A percentile compares a stretch with the other conserved stretches of the same genome.
phyloP scores from a whole-genome alignment of 495 filamentous ascomycete species.

The Penicillium roqueforti region DNA sequence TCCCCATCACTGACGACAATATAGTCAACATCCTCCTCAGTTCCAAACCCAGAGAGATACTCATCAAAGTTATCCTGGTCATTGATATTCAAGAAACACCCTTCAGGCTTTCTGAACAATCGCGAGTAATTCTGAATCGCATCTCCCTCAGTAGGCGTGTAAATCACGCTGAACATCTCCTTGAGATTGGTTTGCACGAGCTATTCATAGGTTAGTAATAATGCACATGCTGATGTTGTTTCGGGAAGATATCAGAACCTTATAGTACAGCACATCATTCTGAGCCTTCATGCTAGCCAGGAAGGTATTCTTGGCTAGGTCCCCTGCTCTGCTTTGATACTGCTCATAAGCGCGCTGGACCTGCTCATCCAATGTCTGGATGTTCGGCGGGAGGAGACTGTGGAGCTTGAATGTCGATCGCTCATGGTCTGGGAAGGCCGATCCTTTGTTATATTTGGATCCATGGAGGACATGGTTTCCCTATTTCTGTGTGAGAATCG shows the following conservation, averaged over 20 bases:
- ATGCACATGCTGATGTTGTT: background rate
- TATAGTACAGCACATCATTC: constrained; percentile 50
- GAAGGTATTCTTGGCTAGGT: constrained; percentile 77
- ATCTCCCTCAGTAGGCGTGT: constrained; percentile 89
- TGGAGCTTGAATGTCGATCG: constrained; percentile 63
- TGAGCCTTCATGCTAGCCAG: constrained; percentile 77
- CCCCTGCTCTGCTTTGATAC: constrained; percentile 55
- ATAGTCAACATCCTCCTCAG: constrained; percentile 74
- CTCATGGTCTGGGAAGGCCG: constrained; percentile 67
- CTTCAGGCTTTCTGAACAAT: constrained; percentile 72
- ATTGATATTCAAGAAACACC: constrained; percentile 55
- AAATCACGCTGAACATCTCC: constrained; percentile 87
- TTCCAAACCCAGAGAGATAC: constrained; percentile 63
- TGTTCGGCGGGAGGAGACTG: constrained; percentile 64
- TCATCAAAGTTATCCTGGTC: constrained; percentile 55
- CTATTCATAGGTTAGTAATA: constrained; percentile 24
- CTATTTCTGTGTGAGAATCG: constrained; percentile 19
- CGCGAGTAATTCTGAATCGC: constrained; percentile 83
- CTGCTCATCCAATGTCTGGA: constrained; percentile 80
- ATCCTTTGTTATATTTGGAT: constrained; percentile 80
- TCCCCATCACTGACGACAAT: constrained; percentile 83
- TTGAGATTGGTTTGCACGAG: constrained; percentile 63
- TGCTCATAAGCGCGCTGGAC: constrained; percentile 75
- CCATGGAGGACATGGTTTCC: constrained; percentile 62
- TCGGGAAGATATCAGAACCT: constrained; percentile 8